Base-by-base conservation (phyloP, 768 basidiomycete species). In the Exidia glandulosa region DNA sequence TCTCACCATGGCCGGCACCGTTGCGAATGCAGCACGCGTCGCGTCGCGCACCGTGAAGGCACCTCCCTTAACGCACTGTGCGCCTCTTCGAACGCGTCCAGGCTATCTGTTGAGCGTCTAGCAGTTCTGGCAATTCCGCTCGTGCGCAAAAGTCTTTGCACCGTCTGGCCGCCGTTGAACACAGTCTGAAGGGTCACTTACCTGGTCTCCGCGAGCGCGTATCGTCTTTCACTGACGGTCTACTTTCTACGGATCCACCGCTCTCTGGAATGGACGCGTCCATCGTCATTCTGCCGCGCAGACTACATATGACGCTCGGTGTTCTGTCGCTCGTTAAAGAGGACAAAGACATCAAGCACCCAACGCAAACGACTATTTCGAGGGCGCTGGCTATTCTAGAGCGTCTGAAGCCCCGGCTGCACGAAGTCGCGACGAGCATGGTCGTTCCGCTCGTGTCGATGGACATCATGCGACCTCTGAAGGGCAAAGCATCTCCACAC, bases 301-400 rank as follows among this genome's bases (percentile, higher is more conserved):
- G 87, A n/a, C 70, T 89, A 47, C 88, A 90, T 69, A 70, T 90
- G 60, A 90, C 88, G 0, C 72, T 90, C 2, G 88, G 87, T 1
- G 86, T 88, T 1, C 86, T 90, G 84, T 71, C 79, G 0, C 81
- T 89, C 33, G 68, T 14, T 3, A 61, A 57, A 30, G 56, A 55
- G 32, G 62, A 36, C 23, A 29, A 33, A 0, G 16, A 56, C 25
- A 57, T 73, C 30, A 61, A 57, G 30, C 23, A 54, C 25, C 56
- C 32, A 0, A 25, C 33, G 7, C 36, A 37, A 3, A n/a, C 47
- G 32, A 70, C 69, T 10, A 59, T 75, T 13, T 54, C 55, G 0
- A 59, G 59, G 3, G 73, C 74, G 0, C 56, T 63, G n/a, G 57
- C 34, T 14, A 65, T 72, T 9, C 66, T 75, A 29, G 31, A 59